Base-by-base conservation (phyloP, 257 asterid species). In the Solanum lignicaule region DNA sequence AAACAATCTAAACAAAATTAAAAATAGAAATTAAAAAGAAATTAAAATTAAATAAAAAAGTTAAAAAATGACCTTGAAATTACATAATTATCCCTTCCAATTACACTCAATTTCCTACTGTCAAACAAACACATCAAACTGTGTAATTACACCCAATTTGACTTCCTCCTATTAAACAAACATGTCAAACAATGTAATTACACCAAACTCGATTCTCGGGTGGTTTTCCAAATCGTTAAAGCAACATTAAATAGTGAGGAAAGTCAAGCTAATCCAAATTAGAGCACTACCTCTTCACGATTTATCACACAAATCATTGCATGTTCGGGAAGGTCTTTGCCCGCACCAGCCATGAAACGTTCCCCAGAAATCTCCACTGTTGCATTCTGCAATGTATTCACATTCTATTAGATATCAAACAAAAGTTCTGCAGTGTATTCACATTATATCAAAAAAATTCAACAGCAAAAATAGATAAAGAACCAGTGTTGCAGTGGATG, bases 291-390 rank as follows among this genome's bases (percentile, higher is more conserved):
- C 96, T 93, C 92, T 60, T 87, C 39, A 27, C 88, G 96, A 89
- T 92, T 94, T 90, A 93, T 87, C 25, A 88, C 48, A 87, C 97
- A 94, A 88, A 92, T 35, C 87, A 88, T 87, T 12, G 88, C 88
- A 88, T 89, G 83, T 92, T 93, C 87, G 87, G 92, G 88, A 46
- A 93, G 95, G 1, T 93, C 89, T 88, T 91, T 90, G 92, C 92
- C 84, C 41, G 95, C 90, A 83, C 96, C 98, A 38, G 94, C 93
- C 83, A 89, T 58, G 86, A 95, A 93, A 69, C 62, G 90, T 88
- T 91, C 85, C 35, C 91, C 86, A 86, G 71, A 88, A 81, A 94
- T 87, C 7, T 93, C 65, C 58, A 95, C 90, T 16, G 92, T 93
- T 55, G 92, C 86, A 88, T 93, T 93, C 97, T 95, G 94, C 92